These are phyloP conservation scores for Xylariaceae sp. DNA, from an alignment of 2,329 filamentous ascomycete genomes.

Conservation along the genomic window DNA sequence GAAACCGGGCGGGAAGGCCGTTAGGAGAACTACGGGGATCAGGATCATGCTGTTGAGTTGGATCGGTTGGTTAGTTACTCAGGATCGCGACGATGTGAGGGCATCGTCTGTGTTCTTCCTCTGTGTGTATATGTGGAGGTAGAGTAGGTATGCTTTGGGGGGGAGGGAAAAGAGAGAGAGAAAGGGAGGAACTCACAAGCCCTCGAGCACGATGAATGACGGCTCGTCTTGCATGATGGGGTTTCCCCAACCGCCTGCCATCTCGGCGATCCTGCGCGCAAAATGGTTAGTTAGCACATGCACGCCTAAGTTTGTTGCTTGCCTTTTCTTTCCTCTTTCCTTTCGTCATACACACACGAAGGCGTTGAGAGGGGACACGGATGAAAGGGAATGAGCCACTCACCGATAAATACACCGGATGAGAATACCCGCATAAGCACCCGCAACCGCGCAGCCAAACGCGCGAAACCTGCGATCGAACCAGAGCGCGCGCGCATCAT, in stretches of 20 bases:
- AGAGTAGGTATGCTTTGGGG: no score
- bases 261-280: conserved; percentile 58
- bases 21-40: conserved; percentile 52
- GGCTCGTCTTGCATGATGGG: conserved; percentile 64
- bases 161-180: not conserved
- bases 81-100: no score
- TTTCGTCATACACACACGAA: no score
- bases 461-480: conserved; percentile 44
- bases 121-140: no score
- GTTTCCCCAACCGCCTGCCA: conserved; percentile 67
- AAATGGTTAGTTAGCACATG: conserved; percentile 1
- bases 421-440: conserved; percentile 50
- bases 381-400: conserved; percentile 24
- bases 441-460: conserved; percentile 48
- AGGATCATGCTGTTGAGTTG: conserved; percentile 47
- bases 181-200: conserved; percentile 45
- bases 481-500: conserved; percentile 45
- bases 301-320: no score
- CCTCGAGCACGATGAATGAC: conserved; percentile 62
- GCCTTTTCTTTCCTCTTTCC: no score
- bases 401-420: conserved; percentile 59
- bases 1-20: conserved; percentile 56
- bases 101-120: no score
- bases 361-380: not conserved
- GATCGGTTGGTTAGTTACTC: not conserved